Conservation (phyloP, 2,329 filamentous ascomycete species). For the Fusarium pseudograminearum region DNA sequence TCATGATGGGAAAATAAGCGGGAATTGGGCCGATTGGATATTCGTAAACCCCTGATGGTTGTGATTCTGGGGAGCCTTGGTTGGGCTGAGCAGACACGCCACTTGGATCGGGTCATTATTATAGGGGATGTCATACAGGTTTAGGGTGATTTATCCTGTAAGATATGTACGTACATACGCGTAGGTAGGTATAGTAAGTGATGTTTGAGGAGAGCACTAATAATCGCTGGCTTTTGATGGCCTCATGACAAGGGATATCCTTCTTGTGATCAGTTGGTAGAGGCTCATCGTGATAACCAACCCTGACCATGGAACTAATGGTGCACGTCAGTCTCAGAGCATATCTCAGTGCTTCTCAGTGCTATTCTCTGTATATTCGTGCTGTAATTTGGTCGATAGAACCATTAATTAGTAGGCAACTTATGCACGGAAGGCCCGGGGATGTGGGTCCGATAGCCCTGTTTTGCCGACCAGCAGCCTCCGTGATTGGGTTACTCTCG, state of each 20-base stretch:
- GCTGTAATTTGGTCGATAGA: background rate
- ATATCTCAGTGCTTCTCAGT: background rate
- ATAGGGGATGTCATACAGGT: conserved; percentile 36
- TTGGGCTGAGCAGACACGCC: conserved; percentile 39
- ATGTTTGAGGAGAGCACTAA: conserved; percentile 7
- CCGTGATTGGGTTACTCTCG: conserved; percentile 44
- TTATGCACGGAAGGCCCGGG: conserved; percentile 30
- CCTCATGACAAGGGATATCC: conserved; percentile 12
- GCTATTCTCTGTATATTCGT: background rate
- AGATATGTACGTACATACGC: too few relatives aligned
- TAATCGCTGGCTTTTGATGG: background rate
- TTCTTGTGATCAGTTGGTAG: background rate
- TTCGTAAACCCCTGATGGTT: background rate
- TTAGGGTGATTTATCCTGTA: background rate
- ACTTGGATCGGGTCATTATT: conserved; percentile 43
- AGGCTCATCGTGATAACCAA: background rate
- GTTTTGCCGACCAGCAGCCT: conserved; percentile 36
- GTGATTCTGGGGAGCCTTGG: conserved; percentile 20
- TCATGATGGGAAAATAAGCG: conserved; percentile 6
- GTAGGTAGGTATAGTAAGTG: background rate
- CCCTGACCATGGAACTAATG: background rate
- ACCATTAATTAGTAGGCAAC: background rate
- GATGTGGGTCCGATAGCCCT: conserved; percentile 28
- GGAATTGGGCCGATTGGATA: conserved; percentile 38
- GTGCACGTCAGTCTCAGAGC: background rate